Base-by-base conservation (phyloP, 2,329 filamentous ascomycete genomes). In the Aspergillus flavus region DNA sequence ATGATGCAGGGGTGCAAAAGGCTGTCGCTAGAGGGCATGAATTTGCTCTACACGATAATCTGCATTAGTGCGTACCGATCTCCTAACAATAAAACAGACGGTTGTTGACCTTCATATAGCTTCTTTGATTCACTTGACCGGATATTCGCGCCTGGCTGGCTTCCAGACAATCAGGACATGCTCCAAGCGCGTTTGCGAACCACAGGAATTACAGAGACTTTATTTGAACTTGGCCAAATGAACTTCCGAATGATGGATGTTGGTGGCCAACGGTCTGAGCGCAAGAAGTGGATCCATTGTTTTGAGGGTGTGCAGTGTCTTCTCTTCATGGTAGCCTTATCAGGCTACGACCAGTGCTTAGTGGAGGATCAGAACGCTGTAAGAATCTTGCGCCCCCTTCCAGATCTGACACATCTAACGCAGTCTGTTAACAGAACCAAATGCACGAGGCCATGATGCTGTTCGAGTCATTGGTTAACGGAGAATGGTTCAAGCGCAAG, bases 161-260 rank as follows among this genome's bases (percentile, higher is more conserved):
- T 97, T 23, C 95, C 95, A 19, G 92, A 91, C 74, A 93, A 98
- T 77, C 94, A 98, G 80, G 94, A 98, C 80, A 91, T 98, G 71
- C 85, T 98, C 58, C 92, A 94, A 70, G 95, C 94, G 58, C 87
- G 94, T 76, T 80, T 98, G 78, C 87, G 93, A 72, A 98, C 94
- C 21, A 98, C 95, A 3, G 94, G 94, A 71, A 98, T 98, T 72
- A 97, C 92, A 57, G 94, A 98, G 79, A 97, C 94, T 2, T 87
- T 94, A 66, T 98, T 98, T 78, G 93, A 96, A 77, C 86, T 96
- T 16, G 93, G 93, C 65, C 90, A 94, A 73, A 86, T 97, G 72
- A 96, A 93, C 67, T 97, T 97, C 81, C 91, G 93, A 72, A 97
- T 98, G 93, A 96, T 96, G 79, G 93, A 97, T 73, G 93, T 96